Conservation (phyloP, 2,329 filamentous ascomycete genomes). For the Pyrenochaeta sp. region DNA sequence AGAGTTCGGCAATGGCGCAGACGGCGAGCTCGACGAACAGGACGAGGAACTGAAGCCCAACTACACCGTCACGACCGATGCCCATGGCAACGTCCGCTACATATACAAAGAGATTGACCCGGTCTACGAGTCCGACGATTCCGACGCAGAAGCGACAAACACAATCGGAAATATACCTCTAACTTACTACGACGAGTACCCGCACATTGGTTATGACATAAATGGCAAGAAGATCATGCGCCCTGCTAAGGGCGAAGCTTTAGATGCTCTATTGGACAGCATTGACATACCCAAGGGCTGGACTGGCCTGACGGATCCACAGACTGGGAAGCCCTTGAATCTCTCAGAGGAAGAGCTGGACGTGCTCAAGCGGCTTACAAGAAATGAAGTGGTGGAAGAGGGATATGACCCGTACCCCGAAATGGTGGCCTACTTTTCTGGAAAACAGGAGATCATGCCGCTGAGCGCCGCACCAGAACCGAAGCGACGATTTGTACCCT, state of each 20-base stretch:
- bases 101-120: slow-evolving; percentile 94
- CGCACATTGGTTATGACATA: slow-evolving; percentile 98
- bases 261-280: slow-evolving; percentile 92
- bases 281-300: slow-evolving; percentile 97
- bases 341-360: slow-evolving; percentile 88
- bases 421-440: slow-evolving; percentile 92
- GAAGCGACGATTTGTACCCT: slow-evolving; percentile 93
- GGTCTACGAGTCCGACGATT: slow-evolving; percentile 95
- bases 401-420: slow-evolving; percentile 94
- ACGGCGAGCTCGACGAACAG: slow-evolving; percentile 37
- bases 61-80: slow-evolving; percentile 75
- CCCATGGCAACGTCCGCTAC: slow-evolving; percentile 89
- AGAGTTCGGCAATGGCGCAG: slow-evolving; percentile 22
- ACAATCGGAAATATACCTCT: slow-evolving; percentile 96
- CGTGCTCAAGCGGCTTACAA: slow-evolving; percentile 85
- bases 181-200: slow-evolving; percentile 96
- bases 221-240: slow-evolving; percentile 98
- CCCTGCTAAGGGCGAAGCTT: slow-evolving; percentile 88
- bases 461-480: slow-evolving; percentile 93
- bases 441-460: slow-evolving; percentile 91
- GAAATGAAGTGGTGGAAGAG: slow-evolving; percentile 86
- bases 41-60: slow-evolving; percentile 55
- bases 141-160: slow-evolving; percentile 81
- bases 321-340: slow-evolving; percentile 91
- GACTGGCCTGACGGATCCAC: slow-evolving; percentile 93